These are phyloP conservation scores for Solanum etuberosum DNA, from an alignment of 257 asterid species.

Conservation along the genomic window DNA sequence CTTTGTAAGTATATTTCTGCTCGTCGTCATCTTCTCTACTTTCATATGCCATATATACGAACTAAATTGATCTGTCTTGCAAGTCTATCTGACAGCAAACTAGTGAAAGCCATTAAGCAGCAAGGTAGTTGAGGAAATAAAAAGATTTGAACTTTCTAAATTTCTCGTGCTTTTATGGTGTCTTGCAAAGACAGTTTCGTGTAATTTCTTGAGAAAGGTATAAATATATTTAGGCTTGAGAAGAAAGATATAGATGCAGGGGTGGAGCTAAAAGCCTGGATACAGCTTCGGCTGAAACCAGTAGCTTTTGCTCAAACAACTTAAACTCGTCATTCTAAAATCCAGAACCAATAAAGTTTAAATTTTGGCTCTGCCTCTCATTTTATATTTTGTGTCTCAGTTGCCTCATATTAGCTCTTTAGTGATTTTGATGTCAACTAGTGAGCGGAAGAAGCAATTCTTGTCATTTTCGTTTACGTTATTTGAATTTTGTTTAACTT, in stretches of 20 bases:
- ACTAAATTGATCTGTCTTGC: too few relatives aligned
- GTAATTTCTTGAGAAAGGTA: background rate
- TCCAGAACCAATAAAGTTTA: too few relatives aligned
- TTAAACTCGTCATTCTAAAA: too few relatives aligned
- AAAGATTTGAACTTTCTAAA: background rate
- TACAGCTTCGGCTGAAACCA: too few relatives aligned
- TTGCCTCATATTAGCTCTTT: background rate
- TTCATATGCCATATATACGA: too few relatives aligned
- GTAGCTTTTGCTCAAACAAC: too few relatives aligned
- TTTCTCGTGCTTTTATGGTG: background rate
- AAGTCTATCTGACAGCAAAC: background rate
- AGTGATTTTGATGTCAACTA: background rate
- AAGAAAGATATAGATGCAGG: background rate
- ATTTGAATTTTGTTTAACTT: background rate
- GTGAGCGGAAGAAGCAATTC: background rate
- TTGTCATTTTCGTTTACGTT: background rate
- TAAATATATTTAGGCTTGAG: background rate
- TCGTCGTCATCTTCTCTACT: background rate
- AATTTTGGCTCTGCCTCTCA: background rate
- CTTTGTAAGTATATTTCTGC: constrained; percentile 47
- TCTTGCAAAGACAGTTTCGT: background rate
- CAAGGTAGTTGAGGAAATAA: background rate
- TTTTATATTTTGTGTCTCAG: background rate
- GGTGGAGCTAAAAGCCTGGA: too few relatives aligned
- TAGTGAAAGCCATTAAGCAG: background rate